phyloP scores from a whole-genome alignment of 352 stramenopile species.

The Phytopythium oedochilum region DNA sequence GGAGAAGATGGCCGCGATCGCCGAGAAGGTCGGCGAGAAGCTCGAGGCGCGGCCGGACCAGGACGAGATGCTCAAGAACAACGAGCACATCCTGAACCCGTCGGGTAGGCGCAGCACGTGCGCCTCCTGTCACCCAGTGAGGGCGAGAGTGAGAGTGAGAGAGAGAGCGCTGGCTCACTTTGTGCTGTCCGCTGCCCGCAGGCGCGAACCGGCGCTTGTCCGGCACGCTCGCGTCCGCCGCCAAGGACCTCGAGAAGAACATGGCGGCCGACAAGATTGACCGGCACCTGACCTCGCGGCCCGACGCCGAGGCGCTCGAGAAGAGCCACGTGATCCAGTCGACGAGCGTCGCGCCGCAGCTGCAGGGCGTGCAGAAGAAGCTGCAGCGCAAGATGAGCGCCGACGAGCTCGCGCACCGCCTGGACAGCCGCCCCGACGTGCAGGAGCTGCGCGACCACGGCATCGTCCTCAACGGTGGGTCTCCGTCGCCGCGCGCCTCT shows the following conservation, averaged over 20 bases:
- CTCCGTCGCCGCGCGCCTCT: neutral
- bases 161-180: neutral
- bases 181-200: neutral
- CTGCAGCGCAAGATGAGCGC: constrained; percentile 72
- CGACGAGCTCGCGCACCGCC: constrained; percentile 59
- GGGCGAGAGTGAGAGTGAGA: no score
- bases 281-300: constrained; percentile 47
- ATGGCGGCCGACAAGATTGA: constrained; percentile 70
- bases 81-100: constrained; percentile 51
- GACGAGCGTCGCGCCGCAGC: constrained; percentile 38
- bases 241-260: constrained; percentile 43
- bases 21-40: constrained; percentile 36
- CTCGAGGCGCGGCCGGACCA: constrained; percentile 39
- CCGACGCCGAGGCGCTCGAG: constrained; percentile 50
- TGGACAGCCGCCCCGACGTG: constrained; percentile 67
- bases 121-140: no score
- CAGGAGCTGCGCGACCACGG: constrained; percentile 68
- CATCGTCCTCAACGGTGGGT: constrained; percentile 51
- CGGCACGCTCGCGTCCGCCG: constrained; percentile 31
- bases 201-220: constrained; percentile 31
- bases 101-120: constrained; percentile 8
- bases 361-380: constrained; percentile 73
- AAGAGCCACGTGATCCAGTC: constrained; percentile 53
- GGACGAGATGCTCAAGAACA: constrained; percentile 43
- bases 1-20: constrained; percentile 32